Evolutionary conservation across 164 flowering plant genomes (phyloP).

Genomic region (Aristolochia californica): DNA sequence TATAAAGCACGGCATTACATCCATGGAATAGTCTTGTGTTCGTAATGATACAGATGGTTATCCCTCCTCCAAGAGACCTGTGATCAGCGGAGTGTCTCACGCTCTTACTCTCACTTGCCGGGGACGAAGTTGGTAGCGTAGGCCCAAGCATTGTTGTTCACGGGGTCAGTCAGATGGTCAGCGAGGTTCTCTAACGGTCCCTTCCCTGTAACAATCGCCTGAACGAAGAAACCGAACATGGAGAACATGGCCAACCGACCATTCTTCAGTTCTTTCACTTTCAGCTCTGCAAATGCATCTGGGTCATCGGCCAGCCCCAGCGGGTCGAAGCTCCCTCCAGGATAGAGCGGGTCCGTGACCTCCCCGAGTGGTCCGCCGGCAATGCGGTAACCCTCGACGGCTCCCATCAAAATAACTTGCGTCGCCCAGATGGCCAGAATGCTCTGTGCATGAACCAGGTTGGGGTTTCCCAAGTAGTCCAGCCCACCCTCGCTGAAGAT

Average conservation of each 20-base stretch:
- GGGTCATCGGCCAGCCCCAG: slow-evolving; percentile 9
- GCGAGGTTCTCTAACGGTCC: slow-evolving; percentile 7
- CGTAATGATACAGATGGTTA: no score
- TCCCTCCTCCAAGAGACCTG: no score
- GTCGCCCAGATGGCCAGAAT: slow-evolving; percentile 8
- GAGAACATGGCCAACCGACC: slow-evolving; percentile 9
- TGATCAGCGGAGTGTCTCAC: no score
- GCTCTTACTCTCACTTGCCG: slow-evolving; percentile 9
- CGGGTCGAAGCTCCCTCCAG: slow-evolving; percentile 11
- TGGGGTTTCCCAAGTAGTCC: slow-evolving; percentile 7
- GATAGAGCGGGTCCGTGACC: slow-evolving; percentile 2
- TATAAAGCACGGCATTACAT: no score
- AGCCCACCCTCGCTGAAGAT: slow-evolving; percentile 9
- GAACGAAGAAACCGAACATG: slow-evolving; percentile 10
- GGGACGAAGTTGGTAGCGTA: slow-evolving; percentile 11
- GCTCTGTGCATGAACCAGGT: slow-evolving; percentile 8
- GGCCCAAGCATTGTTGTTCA: slow-evolving; percentile 10
- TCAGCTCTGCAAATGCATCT: slow-evolving; percentile 6
- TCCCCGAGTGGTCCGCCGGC: slow-evolving; percentile 4
- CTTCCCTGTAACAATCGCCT: slow-evolving; percentile 10
- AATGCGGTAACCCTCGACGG: slow-evolving; percentile 8
- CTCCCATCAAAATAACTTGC: slow-evolving; percentile 4
- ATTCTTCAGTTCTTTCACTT: slow-evolving; percentile 9
- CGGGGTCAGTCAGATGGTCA: slow-evolving; percentile 8
- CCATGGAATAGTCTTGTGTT: no score